Conservation (phyloP, 495 filamentous ascomycete species). For the Podospora didyma region DNA sequence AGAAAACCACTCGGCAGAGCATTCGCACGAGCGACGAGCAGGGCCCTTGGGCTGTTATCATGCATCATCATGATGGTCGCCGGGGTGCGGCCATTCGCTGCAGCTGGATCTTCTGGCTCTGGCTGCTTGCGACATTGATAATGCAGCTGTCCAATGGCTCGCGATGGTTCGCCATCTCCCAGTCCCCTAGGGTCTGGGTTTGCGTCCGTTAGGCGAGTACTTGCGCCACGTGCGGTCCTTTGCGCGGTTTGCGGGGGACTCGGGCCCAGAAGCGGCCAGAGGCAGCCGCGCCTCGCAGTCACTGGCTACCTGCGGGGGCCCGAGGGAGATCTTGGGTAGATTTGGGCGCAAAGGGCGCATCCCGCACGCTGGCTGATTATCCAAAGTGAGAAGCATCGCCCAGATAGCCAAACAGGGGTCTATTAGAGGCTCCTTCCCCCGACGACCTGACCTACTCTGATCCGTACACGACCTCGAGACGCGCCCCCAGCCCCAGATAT, state of each 20-base stretch:
- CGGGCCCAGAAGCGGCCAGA: no score
- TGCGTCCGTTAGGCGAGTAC: neutral
- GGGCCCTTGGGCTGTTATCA: no score
- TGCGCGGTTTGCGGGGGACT: neutral
- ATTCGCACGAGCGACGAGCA: no score
- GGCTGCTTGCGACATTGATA: no score
- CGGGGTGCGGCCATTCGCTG: neutral
- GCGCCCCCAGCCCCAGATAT: slow-evolving; percentile 21
- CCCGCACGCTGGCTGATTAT: slow-evolving; percentile 10
- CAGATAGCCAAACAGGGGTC: slow-evolving; percentile 12
- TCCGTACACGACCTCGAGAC: neutral
- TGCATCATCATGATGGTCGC: no score
- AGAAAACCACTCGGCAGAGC: no score
- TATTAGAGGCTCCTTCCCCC: slow-evolving; percentile 14
- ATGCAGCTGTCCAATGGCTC: no score
- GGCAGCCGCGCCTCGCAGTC: neutral
- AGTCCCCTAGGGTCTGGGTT: no score
- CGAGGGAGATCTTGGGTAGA: slow-evolving; percentile 12
- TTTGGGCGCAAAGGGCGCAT: slow-evolving; percentile 19
- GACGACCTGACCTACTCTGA: no score
- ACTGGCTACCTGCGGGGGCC: neutral
- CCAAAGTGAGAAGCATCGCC: slow-evolving; percentile 8
- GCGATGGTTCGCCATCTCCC: no score
- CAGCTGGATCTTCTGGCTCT: neutral
- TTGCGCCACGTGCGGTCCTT: slow-evolving; percentile 1